A percentile compares a stretch with the other conserved stretches of the same genome.
These are phyloP conservation scores for Diplosphaera chodatii DNA, from an alignment of 139 green algal genomes.

Conservation along the genomic window DNA sequence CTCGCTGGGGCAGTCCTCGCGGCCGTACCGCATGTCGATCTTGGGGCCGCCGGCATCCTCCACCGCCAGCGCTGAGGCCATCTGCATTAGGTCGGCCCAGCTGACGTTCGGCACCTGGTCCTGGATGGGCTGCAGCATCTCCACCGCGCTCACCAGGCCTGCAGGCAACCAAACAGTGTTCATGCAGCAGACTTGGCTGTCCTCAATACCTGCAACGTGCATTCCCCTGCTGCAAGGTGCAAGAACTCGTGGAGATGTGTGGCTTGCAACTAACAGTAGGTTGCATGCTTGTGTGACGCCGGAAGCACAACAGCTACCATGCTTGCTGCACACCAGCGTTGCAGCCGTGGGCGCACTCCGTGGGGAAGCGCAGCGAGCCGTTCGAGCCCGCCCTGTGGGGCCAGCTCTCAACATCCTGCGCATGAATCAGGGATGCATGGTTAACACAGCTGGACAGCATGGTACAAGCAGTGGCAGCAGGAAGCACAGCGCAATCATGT, in stretches of 20 bases:
- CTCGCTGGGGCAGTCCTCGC: constrained; percentile 33
- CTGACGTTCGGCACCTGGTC: constrained; percentile 18
- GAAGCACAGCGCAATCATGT: too few species aligned
- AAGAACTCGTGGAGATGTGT: too few species aligned
- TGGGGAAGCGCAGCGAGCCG: constrained; percentile 80
- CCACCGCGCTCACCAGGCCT: constrained; percentile 14
- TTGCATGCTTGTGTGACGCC: too few species aligned
- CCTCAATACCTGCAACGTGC: too few species aligned
- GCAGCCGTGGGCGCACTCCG: constrained; percentile 71
- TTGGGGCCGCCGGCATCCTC: constrained; percentile 72
- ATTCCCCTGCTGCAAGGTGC: too few species aligned
- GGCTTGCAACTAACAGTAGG: too few species aligned
- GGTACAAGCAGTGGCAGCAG: too few species aligned
- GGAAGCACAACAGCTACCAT: too few species aligned
- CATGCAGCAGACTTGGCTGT: too few species aligned
- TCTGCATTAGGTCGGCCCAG: constrained; percentile 66
- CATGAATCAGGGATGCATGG: too few species aligned
- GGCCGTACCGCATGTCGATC: constrained; percentile 82
- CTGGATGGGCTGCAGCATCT: constrained; percentile 19
- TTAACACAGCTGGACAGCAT: too few species aligned
- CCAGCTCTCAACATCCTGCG: constrained; percentile 45
- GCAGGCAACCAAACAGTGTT: too few species aligned
- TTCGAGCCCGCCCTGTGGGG: constrained; percentile 69
- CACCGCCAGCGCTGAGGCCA: constrained; percentile 46
- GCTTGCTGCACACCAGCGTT: constrained; percentile 86